Conservation (phyloP, 73 alveolate genomes). For the Breviolum minutum region DNA sequence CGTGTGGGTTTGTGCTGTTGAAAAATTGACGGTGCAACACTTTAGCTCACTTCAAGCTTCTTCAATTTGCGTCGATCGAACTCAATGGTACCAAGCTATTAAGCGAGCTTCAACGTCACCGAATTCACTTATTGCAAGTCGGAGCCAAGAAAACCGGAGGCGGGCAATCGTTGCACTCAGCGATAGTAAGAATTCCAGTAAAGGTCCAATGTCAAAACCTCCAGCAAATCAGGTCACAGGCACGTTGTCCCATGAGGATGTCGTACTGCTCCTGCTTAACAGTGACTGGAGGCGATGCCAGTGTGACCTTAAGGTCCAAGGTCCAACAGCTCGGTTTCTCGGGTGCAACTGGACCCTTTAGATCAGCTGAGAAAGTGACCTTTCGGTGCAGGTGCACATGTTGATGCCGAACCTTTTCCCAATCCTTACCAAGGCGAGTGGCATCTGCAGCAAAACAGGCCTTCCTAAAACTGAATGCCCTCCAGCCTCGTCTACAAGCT, state of each 20-base stretch:
- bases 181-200: too few species aligned
- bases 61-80: too few species aligned
- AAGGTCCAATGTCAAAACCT: too few species aligned
- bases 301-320: background rate
- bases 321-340: background rate
- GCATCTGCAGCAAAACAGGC: background rate
- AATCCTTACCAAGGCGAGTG: constrained; percentile 16
- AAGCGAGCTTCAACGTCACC: too few species aligned
- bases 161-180: too few species aligned
- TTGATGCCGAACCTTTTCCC: constrained; percentile 79
- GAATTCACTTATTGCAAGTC: too few species aligned
- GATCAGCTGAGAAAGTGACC: background rate
- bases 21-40: too few species aligned
- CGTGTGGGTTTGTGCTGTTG: too few species aligned
- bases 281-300: constrained; percentile 85
- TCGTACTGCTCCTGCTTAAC: constrained; percentile 84
- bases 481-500: constrained; percentile 39
- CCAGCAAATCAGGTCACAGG: background rate
- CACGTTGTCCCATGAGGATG: constrained; percentile 76
- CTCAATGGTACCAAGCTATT: too few species aligned
- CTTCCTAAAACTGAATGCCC: background rate
- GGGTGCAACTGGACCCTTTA: background rate
- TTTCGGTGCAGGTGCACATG: constrained; percentile 81
- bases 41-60: too few species aligned
- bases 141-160: too few species aligned